phyloP scores from a whole-genome alignment of 345 rosid species.

The Corchorus capsularis region DNA sequence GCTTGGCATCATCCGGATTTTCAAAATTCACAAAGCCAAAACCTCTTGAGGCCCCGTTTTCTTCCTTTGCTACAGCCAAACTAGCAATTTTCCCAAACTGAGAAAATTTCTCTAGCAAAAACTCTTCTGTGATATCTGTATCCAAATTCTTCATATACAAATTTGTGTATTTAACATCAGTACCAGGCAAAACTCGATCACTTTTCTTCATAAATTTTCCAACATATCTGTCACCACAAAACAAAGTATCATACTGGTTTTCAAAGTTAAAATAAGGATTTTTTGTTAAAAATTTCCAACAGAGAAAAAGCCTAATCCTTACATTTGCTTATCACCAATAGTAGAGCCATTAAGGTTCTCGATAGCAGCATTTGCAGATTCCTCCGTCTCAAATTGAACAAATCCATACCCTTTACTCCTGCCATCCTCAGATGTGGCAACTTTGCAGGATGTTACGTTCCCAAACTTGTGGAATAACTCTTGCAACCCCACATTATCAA shows the following conservation, averaged over 20 bases:
- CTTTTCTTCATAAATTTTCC: conserved; percentile 60
- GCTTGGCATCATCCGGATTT: conserved; percentile 58
- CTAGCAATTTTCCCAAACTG: conserved; percentile 65
- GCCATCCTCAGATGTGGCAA: conserved; percentile 56
- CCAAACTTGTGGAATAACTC: conserved; percentile 60
- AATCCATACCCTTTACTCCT: conserved; percentile 78
- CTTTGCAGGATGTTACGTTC: conserved; percentile 64
- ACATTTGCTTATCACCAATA: conserved; percentile 62
- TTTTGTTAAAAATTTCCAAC: neutral
- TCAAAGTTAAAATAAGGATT: neutral
- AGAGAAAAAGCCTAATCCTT: conserved; percentile 21
- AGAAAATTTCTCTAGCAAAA: conserved; percentile 52
- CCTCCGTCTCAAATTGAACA: conserved; percentile 61
- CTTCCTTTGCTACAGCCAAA: conserved; percentile 49
- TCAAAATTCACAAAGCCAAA: conserved; percentile 70
- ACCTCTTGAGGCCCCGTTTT: conserved; percentile 53
- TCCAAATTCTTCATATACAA: conserved; percentile 71
- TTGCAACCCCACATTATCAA: conserved; percentile 50
- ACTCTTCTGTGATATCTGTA: conserved; percentile 52
- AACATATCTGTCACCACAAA: conserved; percentile 47
- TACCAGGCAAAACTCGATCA: conserved; percentile 49
- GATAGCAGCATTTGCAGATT: conserved; percentile 69
- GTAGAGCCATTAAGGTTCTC: conserved; percentile 48
- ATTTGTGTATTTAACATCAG: conserved; percentile 66
- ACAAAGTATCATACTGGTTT: neutral